phyloP scores from a whole-genome alignment of 352 stramenopile genomes.

The Pythium apleroticum region DNA sequence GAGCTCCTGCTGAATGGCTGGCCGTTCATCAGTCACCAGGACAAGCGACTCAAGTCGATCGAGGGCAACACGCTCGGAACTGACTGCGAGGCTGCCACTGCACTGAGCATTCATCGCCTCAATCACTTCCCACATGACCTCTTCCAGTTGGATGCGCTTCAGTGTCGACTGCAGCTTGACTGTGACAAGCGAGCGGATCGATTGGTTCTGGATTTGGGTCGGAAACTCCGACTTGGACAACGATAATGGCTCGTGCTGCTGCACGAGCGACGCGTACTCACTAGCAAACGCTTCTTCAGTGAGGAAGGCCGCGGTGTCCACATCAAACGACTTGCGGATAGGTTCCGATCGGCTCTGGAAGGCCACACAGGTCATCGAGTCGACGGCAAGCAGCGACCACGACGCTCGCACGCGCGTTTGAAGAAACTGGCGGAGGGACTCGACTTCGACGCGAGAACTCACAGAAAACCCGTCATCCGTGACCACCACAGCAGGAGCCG shows the following conservation, averaged over 20 bases:
- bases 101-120: slow-evolving; percentile 22
- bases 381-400: slow-evolving; percentile 61
- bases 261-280: slow-evolving; percentile 7
- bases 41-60: slow-evolving; percentile 54
- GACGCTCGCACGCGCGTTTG: slow-evolving; percentile 35
- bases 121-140: slow-evolving; percentile 20
- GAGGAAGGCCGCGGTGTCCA: slow-evolving; percentile 18
- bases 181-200: not conserved
- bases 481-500: slow-evolving; percentile 14
- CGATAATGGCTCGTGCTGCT: slow-evolving; percentile 5
- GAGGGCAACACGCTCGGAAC: slow-evolving; percentile 49
- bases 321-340: slow-evolving; percentile 40
- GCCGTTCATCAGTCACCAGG: slow-evolving; percentile 33
- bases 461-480: slow-evolving; percentile 28
- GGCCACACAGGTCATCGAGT: slow-evolving; percentile 54
- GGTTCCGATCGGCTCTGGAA: slow-evolving; percentile 41
- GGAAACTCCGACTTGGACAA: not conserved
- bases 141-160: slow-evolving; percentile 11
- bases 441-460: slow-evolving; percentile 17
- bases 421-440: slow-evolving; percentile 19
- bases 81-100: slow-evolving; percentile 31
- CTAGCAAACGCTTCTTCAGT: slow-evolving; percentile 19
- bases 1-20: slow-evolving; percentile 68
- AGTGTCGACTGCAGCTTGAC: not conserved
- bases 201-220: not conserved